Evolutionary conservation across 768 basidiomycete genomes (phyloP).

Genomic region (Pisolithus marmoratus): DNA sequence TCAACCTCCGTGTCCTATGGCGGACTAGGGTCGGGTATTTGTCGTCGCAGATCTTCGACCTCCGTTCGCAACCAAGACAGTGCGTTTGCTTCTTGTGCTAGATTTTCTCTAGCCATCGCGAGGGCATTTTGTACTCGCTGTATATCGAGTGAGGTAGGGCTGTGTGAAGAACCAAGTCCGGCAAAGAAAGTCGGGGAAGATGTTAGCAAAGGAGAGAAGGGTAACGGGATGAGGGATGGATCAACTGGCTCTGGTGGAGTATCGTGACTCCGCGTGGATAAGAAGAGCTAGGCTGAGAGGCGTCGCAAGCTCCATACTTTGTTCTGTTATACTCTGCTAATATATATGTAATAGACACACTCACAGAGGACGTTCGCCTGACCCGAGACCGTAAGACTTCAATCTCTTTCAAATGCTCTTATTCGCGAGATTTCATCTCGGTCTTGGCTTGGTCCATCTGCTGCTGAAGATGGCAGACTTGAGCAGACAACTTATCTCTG

Average conservation of each 20-base stretch:
- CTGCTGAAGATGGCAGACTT: conserved; percentile 22
- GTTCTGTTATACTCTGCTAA: conserved; percentile 28
- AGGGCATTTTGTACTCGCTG: conserved; percentile 16
- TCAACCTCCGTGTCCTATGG: not conserved
- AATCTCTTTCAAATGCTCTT: conserved; percentile 29
- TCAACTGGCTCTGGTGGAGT: not conserved
- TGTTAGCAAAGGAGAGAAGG: conserved; percentile 13
- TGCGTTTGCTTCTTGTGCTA: conserved; percentile 18
- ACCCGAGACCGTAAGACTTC: conserved; percentile 7
- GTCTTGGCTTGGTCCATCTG: conserved; percentile 23
- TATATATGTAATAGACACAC: not conserved
- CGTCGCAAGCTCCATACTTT: conserved; percentile 49
- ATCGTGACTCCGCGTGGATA: not conserved
- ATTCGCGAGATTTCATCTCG: conserved; percentile 27
- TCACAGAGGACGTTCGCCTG: conserved; percentile 1
- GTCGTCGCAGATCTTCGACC: conserved; percentile 14
- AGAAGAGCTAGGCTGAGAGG: conserved; percentile 37
- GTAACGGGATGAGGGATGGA: conserved; percentile 12
- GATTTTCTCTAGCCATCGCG: conserved; percentile 13
- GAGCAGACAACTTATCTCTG: conserved; percentile 25
- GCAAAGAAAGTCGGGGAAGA: conserved; percentile 13
- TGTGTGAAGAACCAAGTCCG: not conserved
- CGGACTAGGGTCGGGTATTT: not conserved
- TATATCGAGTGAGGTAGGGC: conserved; percentile 13
- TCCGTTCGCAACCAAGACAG: conserved; percentile 17